Evolutionary conservation across 108 stramenopile genomes (phyloP).

Genomic region (Pseudonitzschia pungens): DNA sequence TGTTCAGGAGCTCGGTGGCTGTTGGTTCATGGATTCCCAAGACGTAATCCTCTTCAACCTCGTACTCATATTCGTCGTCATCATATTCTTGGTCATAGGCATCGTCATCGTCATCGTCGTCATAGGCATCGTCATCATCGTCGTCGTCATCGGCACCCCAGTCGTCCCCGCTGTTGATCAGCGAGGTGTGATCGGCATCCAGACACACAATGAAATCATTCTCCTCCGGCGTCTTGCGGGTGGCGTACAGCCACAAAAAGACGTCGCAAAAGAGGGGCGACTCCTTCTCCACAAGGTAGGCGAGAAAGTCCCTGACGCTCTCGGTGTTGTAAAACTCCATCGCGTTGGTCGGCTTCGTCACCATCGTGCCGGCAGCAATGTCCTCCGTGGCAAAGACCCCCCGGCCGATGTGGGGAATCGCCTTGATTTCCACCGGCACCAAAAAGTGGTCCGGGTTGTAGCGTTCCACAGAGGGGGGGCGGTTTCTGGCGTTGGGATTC

Average conservation of each 20-base stretch:
- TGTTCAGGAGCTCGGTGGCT: background rate
- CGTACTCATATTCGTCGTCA: background rate
- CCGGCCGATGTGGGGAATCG: background rate
- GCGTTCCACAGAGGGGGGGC: background rate
- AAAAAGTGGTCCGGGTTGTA: background rate
- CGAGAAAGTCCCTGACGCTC: background rate
- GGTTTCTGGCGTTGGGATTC: background rate
- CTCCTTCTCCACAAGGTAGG: background rate
- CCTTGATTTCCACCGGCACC: background rate
- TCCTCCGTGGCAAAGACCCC: constrained; percentile 3
- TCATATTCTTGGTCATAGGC: background rate
- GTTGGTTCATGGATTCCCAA: too few species aligned
- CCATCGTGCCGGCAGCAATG: background rate
- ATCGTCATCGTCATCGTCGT: background rate
- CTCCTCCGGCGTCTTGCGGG: background rate
- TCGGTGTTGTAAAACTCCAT: background rate
- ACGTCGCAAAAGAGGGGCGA: background rate
- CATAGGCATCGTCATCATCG: background rate
- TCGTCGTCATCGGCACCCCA: background rate
- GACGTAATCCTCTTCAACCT: background rate
- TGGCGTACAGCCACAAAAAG: background rate
- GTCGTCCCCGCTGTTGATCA: constrained; percentile 1
- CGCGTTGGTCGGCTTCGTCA: background rate
- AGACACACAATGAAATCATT: background rate
- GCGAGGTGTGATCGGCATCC: constrained; percentile 1